Percentiles rank a stretch among this genome's conserved stretches.
These are phyloP conservation scores for Tulasnella sp. DNA, from an alignment of 768 basidiomycete species.

Conservation along the genomic window DNA sequence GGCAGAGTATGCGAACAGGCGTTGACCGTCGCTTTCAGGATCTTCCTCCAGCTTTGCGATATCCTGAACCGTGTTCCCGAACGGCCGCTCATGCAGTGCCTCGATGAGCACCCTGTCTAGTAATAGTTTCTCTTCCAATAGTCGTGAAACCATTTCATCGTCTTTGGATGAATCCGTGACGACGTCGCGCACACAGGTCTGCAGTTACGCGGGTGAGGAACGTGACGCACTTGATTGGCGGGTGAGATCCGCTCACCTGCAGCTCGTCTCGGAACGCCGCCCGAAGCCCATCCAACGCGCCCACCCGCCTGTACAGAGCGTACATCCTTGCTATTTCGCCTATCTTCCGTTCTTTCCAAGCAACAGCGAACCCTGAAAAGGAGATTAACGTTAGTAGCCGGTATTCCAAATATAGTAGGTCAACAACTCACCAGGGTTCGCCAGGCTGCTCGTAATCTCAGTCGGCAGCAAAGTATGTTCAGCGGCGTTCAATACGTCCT, in stretches of 20 bases:
- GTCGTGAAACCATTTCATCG: slow-evolving; percentile 66
- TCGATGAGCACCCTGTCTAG: slow-evolving; percentile 43
- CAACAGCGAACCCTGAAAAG: slow-evolving; percentile 38
- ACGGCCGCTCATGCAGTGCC: slow-evolving; percentile 41
- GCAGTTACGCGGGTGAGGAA: neutral
- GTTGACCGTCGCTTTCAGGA: slow-evolving; percentile 32
- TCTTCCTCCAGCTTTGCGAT: slow-evolving; percentile 7
- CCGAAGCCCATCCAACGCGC: slow-evolving; percentile 46
- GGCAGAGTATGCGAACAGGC: slow-evolving; percentile 53
- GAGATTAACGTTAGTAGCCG: neutral
- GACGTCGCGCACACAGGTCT: slow-evolving; percentile 33
- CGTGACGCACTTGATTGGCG: neutral
- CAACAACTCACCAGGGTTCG: slow-evolving; percentile 33
- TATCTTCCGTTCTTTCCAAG: slow-evolving; percentile 40
- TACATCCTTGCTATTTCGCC: slow-evolving; percentile 48
- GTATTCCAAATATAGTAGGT: neutral
- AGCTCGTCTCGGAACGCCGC: slow-evolving; percentile 55
- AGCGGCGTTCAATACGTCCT: slow-evolving; percentile 7
- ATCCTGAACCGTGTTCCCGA: slow-evolving; percentile 13
- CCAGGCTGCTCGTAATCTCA: slow-evolving; percentile 47
- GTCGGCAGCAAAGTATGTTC: slow-evolving; percentile 21
- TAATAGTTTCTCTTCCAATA: slow-evolving; percentile 59
- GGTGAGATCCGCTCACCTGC: slow-evolving; percentile 37
- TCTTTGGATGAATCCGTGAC: slow-evolving; percentile 57
- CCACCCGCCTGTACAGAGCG: slow-evolving; percentile 51